These are phyloP conservation scores for Diddensiella caesifluorescens DNA, from an alignment of 805 yeast genomes.

Conservation along the genomic window DNA sequence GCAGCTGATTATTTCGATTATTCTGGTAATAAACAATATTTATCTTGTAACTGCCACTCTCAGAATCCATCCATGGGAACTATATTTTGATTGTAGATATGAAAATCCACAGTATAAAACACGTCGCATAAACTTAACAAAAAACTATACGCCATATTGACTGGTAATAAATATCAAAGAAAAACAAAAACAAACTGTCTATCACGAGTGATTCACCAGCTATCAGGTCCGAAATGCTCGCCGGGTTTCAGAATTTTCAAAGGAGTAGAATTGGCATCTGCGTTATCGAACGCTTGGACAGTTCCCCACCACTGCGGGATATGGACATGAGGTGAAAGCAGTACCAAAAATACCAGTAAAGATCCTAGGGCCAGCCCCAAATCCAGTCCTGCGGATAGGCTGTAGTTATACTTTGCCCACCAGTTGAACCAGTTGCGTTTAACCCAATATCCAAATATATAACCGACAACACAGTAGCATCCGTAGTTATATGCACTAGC, in stretches of 20 bases:
- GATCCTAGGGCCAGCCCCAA: constrained; percentile 64
- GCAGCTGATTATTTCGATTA: no score
- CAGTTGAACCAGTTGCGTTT: constrained; percentile 53
- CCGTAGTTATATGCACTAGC: constrained; percentile 66
- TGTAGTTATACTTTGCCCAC: constrained; percentile 76
- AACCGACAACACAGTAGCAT: constrained; percentile 50
- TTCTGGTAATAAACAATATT: no score
- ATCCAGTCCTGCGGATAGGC: constrained; percentile 59
- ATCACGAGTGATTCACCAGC: constrained; percentile 35
- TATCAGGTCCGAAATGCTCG: constrained; percentile 43
- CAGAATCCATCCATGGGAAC: no score
- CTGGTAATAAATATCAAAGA: no score
- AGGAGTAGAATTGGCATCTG: constrained; percentile 32
- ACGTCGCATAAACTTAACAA: no score
- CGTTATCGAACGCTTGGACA: constrained; percentile 36
- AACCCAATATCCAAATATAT: constrained; percentile 51
- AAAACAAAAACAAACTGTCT: neutral
- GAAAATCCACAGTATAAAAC: no score
- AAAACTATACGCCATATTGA: no score
- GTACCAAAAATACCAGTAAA: constrained; percentile 49
- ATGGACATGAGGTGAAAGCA: constrained; percentile 39
- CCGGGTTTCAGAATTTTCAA: constrained; percentile 35
- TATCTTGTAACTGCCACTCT: no score
- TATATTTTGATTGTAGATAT: no score
- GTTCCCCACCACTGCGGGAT: constrained; percentile 66